phyloP scores from a whole-genome alignment of 441 rosid genomes.

The Mallotus repandus region DNA sequence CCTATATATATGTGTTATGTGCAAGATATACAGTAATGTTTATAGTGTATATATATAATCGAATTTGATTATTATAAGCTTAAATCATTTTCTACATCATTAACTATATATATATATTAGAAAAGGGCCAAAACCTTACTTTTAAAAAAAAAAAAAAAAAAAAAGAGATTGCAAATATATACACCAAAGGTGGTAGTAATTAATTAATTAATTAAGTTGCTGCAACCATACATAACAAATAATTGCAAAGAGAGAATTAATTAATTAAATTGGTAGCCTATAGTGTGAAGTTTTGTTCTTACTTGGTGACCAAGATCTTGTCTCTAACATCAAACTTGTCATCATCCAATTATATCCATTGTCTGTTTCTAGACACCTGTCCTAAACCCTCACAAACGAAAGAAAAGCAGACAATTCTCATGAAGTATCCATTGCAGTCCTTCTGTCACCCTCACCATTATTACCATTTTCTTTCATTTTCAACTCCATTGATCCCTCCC shows the following conservation, averaged over 20 bases:
- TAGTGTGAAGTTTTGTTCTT: background rate
- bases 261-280: too few species aligned
- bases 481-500: too few species aligned
- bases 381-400: background rate
- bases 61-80: too few species aligned
- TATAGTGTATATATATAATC: too few species aligned
- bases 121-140: background rate
- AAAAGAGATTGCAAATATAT: background rate
- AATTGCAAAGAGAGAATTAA: background rate
- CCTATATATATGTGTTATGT: too few species aligned
- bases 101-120: too few species aligned
- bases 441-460: background rate
- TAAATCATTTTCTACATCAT: too few species aligned
- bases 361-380: background rate
- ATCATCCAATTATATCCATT: background rate
- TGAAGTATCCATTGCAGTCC: background rate
- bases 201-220: too few species aligned
- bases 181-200: background rate
- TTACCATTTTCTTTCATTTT: background rate
- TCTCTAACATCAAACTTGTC: slow-evolving; percentile 9
- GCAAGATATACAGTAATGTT: too few species aligned
- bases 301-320: slow-evolving; percentile 28
- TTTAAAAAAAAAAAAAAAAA: too few species aligned
- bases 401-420: background rate
- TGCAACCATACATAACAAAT: background rate